A percentile compares a stretch with the other conserved stretches of the same genome.
Evolutionary conservation across 768 basidiomycete genomes (phyloP).

Genomic region (Calocybe gangraenosa): DNA sequence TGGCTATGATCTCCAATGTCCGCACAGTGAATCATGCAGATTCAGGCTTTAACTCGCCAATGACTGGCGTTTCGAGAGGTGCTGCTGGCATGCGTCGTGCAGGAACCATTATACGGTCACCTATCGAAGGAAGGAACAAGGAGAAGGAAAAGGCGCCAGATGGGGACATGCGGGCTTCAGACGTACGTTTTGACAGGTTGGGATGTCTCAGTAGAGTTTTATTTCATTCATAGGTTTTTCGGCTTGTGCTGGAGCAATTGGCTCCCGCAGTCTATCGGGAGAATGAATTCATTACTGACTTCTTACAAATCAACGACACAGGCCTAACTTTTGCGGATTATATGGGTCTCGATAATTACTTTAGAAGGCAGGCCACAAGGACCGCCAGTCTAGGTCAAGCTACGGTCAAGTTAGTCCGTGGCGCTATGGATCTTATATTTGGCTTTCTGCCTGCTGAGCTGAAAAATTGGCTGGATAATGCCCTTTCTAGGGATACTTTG

Average conservation of each 20-base stretch:
- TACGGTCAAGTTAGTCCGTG: constrained; percentile 77
- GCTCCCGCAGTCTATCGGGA: constrained; percentile 75
- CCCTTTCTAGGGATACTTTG: constrained; percentile 74
- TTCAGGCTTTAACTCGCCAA: constrained; percentile 43
- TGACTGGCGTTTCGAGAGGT: constrained; percentile 42
- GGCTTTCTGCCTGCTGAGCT: constrained; percentile 85
- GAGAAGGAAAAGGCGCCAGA: constrained; percentile 55
- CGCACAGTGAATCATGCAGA: neutral
- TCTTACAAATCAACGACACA: constrained; percentile 87
- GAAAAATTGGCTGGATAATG: constrained; percentile 80
- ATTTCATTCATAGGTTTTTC: constrained; percentile 56
- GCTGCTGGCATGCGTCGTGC: constrained; percentile 70
- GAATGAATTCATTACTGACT: constrained; percentile 85
- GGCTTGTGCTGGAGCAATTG: constrained; percentile 70
- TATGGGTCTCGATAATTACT: constrained; percentile 91
- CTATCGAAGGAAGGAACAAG: constrained; percentile 57
- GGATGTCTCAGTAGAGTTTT: neutral
- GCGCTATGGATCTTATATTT: constrained; percentile 93
- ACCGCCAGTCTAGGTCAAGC: constrained; percentile 59
- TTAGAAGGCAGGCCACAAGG: constrained; percentile 85
- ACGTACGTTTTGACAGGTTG: too few species aligned
- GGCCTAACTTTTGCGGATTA: constrained; percentile 94
- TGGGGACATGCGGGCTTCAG: constrained; percentile 64
- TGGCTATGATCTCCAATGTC: neutral
- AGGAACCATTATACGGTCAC: constrained; percentile 79